A percentile compares a stretch with the other conserved stretches of the same genome.
Conservation (phyloP, 208 protist genomes). For the Plasmodiophora brassicae region DNA sequence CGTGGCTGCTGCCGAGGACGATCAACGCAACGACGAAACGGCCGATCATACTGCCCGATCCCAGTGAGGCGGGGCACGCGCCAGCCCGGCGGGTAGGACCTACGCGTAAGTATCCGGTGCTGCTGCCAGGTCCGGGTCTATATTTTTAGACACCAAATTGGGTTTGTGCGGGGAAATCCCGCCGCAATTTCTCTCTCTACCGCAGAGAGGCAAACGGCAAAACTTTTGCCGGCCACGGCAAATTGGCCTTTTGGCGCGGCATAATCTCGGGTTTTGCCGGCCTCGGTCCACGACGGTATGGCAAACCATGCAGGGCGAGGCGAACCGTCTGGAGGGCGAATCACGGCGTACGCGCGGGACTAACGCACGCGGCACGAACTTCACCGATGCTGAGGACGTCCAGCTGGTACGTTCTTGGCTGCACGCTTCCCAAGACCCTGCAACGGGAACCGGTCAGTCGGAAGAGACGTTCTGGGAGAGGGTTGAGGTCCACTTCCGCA, state of each 20-base stretch:
- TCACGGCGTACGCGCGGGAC: background rate
- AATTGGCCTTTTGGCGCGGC: background rate
- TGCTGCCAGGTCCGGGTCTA: too few relatives aligned
- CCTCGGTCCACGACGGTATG: too few relatives aligned
- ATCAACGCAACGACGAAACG: too few relatives aligned
- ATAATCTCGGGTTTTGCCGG: background rate
- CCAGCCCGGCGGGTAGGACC: too few relatives aligned
- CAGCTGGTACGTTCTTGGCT: background rate
- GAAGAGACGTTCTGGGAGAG: background rate
- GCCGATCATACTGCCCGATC: too few relatives aligned
- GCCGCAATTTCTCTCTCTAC: background rate
- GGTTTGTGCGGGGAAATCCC: too few relatives aligned
- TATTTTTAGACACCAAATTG: too few relatives aligned
- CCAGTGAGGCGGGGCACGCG: too few relatives aligned
- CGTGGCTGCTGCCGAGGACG: too few relatives aligned
- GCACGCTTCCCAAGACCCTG: background rate
- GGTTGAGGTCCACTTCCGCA: background rate
- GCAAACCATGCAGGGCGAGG: too few relatives aligned
- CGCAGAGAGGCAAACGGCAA: background rate
- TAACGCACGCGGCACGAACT: background rate
- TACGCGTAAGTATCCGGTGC: too few relatives aligned
- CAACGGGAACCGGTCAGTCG: background rate
- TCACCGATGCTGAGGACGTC: background rate
- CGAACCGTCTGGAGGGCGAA: background rate
- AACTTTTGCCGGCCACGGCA: background rate